phyloP scores from a whole-genome alignment of 139 green algal genomes.

The Volvox reticuliferus region DNA sequence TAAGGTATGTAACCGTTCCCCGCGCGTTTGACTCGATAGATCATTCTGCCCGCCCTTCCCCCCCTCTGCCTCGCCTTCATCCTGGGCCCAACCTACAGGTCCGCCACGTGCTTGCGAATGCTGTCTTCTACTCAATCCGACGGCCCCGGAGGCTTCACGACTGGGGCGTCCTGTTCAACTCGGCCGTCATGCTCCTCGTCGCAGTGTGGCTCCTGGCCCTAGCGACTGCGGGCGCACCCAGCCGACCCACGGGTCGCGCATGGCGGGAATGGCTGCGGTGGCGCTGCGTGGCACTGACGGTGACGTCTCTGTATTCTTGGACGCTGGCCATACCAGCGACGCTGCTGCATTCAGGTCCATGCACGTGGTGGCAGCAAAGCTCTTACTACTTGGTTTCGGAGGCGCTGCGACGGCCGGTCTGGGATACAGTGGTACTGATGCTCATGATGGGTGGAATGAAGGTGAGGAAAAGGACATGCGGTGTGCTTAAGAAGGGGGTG shows the following conservation, averaged over 20 bases:
- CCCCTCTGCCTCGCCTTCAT: too few relatives aligned
- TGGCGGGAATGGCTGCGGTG: conserved; percentile 29
- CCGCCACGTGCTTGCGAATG: conserved; percentile 1
- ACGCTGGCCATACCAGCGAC: conserved; percentile 3
- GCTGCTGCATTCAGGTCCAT: conserved; percentile 3
- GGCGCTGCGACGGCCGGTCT: neutral
- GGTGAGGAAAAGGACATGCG: neutral
- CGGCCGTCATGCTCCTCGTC: neutral
- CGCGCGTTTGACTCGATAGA: too few relatives aligned
- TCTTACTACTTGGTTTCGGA: neutral
- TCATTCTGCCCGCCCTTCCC: too few relatives aligned
- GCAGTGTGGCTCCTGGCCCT: conserved; percentile 20
- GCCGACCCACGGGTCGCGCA: neutral
- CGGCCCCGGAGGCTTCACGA: neutral
- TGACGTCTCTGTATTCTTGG: conserved; percentile 36
- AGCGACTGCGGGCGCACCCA: neutral
- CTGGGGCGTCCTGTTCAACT: conserved; percentile 25
- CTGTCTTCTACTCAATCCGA: neutral
- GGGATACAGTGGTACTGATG: conserved; percentile 8
- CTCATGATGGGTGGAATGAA: neutral
- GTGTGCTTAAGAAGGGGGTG: too few relatives aligned
- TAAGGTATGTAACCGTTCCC: too few relatives aligned
- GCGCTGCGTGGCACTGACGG: neutral
- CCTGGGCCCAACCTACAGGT: too few relatives aligned
- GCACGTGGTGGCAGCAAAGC: neutral